Evolutionary conservation across 495 filamentous ascomycete species (phyloP).

Genomic region (Podospora australis): DNA sequence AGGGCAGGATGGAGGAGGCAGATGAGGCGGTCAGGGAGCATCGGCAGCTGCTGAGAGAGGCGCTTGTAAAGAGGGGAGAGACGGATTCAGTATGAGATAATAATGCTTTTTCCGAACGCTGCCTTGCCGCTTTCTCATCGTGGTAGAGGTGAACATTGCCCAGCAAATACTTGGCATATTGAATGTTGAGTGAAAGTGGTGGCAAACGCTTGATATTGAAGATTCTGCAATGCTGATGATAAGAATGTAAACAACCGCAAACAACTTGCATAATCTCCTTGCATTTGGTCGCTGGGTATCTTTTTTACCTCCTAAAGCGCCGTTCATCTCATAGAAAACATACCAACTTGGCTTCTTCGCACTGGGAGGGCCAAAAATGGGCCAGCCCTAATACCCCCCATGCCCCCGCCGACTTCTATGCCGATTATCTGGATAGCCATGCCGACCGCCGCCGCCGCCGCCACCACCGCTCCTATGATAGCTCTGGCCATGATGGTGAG

Average conservation of each 20-base stretch:
- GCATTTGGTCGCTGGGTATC: background rate
- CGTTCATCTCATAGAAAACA: too few species aligned
- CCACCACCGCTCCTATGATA: too few species aligned
- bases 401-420: conserved; percentile 19
- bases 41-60: background rate
- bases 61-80: background rate
- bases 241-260: too few species aligned
- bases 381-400: background rate
- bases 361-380: too few species aligned
- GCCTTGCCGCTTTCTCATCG: too few species aligned
- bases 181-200: background rate
- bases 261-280: background rate
- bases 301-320: too few species aligned
- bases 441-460: conserved; percentile 16
- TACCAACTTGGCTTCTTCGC: too few species aligned
- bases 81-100: background rate
- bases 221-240: too few species aligned
- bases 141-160: too few species aligned
- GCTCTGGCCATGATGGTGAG: conserved; percentile 16
- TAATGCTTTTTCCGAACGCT: too few species aligned
- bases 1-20: background rate
- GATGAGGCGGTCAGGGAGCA: background rate
- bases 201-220: background rate
- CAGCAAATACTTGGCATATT: too few species aligned
- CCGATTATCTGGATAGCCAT: conserved; percentile 15